Conservation (phyloP, 2,329 filamentous ascomycete species). For the Diaporthe aspalathi region DNA sequence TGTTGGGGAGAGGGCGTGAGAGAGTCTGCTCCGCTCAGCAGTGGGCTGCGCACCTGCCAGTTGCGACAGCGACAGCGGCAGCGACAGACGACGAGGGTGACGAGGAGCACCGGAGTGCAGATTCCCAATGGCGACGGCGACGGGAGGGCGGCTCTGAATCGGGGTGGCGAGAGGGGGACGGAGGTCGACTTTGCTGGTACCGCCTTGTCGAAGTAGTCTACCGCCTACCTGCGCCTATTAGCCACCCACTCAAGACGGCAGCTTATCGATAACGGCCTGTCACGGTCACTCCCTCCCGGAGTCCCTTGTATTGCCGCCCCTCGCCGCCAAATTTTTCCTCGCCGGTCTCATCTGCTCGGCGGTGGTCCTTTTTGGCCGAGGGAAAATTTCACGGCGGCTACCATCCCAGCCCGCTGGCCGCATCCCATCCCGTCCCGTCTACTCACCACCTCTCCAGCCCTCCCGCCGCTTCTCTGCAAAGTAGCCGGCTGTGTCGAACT, state of each 20-base stretch:
- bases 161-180: background rate
- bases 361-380: background rate
- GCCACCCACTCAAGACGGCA: background rate
- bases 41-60: background rate
- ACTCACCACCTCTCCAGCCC: background rate
- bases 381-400: slow-evolving; percentile 30
- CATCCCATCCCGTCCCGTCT: background rate
- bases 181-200: background rate
- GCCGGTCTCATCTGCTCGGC: background rate
- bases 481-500: background rate
- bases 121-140: background rate
- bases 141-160: background rate
- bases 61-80: too few relatives aligned
- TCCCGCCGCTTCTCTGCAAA: background rate
- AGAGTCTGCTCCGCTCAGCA: background rate
- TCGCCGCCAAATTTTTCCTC: slow-evolving; percentile 37
- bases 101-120: background rate
- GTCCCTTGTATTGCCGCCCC: slow-evolving; percentile 6
- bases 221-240: background rate
- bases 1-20: background rate
- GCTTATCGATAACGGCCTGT: slow-evolving; percentile 3
- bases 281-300: too few relatives aligned
- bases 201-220: background rate
- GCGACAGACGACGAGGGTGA: background rate
- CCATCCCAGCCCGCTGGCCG: background rate